These are phyloP conservation scores for Gypsophila paniculata DNA, from an alignment of 179 eudicot genomes.

Conservation along the genomic window DNA sequence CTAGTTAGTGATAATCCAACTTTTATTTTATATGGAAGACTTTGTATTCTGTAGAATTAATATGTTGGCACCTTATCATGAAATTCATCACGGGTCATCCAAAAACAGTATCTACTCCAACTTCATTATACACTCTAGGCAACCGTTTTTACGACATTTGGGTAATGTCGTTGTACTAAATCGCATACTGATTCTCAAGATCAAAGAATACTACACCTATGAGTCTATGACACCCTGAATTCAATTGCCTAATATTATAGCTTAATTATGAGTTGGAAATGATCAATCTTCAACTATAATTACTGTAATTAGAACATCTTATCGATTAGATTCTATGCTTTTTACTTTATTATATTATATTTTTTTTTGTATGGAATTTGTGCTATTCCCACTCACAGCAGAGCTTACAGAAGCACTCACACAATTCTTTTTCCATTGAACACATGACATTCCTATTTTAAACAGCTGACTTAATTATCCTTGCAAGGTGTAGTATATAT, in stretches of 20 bases:
- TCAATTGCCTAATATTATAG: neutral
- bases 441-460: conserved; percentile 21
- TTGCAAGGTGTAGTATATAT: neutral
- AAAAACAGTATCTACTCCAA: neutral
- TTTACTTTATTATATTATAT: conserved; percentile 7
- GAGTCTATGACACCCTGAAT: neutral
- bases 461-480: conserved; percentile 4
- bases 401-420: conserved; percentile 9
- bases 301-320: neutral
- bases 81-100: neutral
- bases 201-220: conserved; percentile 8
- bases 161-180: neutral
- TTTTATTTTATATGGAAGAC: too few relatives aligned
- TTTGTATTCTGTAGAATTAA: too few relatives aligned
- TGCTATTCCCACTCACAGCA: conserved; percentile 36
- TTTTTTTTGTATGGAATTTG: conserved; percentile 27
- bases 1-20: too few relatives aligned
- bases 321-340: conserved; percentile 34
- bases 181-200: neutral
- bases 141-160: neutral
- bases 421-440: conserved; percentile 16
- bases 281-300: neutral
- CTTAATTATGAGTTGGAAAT: neutral
- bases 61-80: too few relatives aligned
- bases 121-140: too few relatives aligned